These are phyloP conservation scores for Didymella lethalis DNA, from an alignment of 2,329 filamentous ascomycete species.

Conservation along the genomic window DNA sequence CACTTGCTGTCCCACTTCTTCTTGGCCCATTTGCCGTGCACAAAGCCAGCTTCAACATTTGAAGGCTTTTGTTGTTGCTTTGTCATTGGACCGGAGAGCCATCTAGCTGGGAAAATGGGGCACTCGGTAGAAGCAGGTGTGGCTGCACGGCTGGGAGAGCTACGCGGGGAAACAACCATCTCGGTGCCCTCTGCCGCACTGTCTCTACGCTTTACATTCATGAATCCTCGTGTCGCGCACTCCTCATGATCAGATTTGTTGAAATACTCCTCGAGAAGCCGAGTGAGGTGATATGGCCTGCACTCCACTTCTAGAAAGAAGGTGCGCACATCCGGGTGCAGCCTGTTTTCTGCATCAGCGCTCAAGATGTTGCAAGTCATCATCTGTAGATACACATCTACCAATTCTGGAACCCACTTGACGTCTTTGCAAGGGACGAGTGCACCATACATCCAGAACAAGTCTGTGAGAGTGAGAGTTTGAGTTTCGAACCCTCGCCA, in stretches of 20 bases:
- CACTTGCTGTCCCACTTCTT: background rate
- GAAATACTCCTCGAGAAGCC: background rate
- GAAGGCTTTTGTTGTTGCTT: background rate
- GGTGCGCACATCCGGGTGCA: background rate
- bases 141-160: background rate
- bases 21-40: background rate
- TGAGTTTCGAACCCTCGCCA: background rate
- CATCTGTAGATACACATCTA: background rate
- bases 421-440: background rate
- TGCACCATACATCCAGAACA: slow-evolving; percentile 4
- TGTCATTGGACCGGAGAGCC: background rate
- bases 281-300: background rate
- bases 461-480: background rate
- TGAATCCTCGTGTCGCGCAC: background rate
- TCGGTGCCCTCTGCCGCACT: background rate
- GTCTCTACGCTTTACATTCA: background rate
- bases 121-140: background rate
- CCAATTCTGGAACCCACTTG: background rate
- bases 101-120: background rate
- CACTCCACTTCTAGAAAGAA: slow-evolving; percentile 1
- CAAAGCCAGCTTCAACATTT: background rate
- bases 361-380: background rate
- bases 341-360: background rate
- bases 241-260: background rate
- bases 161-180: background rate